phyloP scores from a whole-genome alignment of 192 early-diverging fungal genomes.

The Coemansia sp. region DNA sequence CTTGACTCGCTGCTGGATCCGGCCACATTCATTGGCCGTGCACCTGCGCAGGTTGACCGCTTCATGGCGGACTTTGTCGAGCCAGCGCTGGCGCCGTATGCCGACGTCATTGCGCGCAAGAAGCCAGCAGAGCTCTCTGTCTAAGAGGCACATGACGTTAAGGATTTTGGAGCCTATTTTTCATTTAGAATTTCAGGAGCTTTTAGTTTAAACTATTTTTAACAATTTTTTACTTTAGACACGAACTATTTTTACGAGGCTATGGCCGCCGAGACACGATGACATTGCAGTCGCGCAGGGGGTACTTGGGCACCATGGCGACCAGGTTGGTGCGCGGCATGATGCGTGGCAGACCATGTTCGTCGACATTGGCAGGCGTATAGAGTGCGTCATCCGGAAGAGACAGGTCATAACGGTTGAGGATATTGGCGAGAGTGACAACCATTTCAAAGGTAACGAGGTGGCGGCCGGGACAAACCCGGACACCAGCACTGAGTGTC shows the following conservation, averaged over 20 bases:
- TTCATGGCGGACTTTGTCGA: slow-evolving; percentile 82
- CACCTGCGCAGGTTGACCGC: slow-evolving; percentile 87
- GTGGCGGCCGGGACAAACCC: slow-evolving; percentile 36
- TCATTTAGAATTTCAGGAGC: too few species aligned
- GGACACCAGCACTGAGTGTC: slow-evolving; percentile 37
- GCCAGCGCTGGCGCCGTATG: slow-evolving; percentile 78
- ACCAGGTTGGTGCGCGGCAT: slow-evolving; percentile 38
- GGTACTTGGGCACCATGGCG: slow-evolving; percentile 36
- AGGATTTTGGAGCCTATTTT: too few species aligned
- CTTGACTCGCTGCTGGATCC: slow-evolving; percentile 81
- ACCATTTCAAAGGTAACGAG: slow-evolving; percentile 40
- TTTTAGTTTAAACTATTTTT: background rate
- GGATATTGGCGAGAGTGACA: slow-evolving; percentile 40
- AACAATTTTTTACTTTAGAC: background rate
- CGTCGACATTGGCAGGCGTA: slow-evolving; percentile 15
- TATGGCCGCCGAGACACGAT: slow-evolving; percentile 10
- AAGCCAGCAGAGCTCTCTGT: slow-evolving; percentile 48
- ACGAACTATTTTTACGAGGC: background rate
- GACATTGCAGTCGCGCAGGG: slow-evolving; percentile 28
- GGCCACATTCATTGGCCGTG: slow-evolving; percentile 89
- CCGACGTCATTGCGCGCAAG: slow-evolving; percentile 55
- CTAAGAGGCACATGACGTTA: too few species aligned
- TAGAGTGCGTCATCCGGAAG: slow-evolving; percentile 22
- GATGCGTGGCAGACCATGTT: slow-evolving; percentile 16
- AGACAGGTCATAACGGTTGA: slow-evolving; percentile 35